Evolutionary conservation across 2,329 filamentous ascomycete genomes (phyloP).

Genomic region (Colletotrichum gigasporum): DNA sequence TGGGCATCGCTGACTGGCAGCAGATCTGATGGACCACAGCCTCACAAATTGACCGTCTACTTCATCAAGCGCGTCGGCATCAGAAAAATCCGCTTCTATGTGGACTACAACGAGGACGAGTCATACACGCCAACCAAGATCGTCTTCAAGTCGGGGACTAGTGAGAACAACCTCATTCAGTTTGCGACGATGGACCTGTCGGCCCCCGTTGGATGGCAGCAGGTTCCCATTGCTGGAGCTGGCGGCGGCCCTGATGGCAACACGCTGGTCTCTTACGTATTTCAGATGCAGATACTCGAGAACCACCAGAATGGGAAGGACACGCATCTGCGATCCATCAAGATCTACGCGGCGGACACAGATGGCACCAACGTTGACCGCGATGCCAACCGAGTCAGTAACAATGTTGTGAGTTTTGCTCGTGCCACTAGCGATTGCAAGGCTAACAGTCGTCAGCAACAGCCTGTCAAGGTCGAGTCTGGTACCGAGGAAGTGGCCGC

Average conservation of each 20-base stretch:
- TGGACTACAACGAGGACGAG: slow-evolving; percentile 94
- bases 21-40: slow-evolving; percentile 84
- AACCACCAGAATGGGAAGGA: slow-evolving; percentile 99
- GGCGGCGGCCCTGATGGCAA: slow-evolving; percentile 72
- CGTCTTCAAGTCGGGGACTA: slow-evolving; percentile 86
- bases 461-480: not conserved
- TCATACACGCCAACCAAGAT: slow-evolving; percentile 97
- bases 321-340: slow-evolving; percentile 93
- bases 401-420: not conserved
- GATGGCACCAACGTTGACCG: slow-evolving; percentile 51
- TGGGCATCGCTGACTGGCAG: not conserved
- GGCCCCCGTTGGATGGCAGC: slow-evolving; percentile 88
- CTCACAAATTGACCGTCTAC: slow-evolving; percentile 84
- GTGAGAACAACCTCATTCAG: slow-evolving; percentile 89
- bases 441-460: slow-evolving; percentile 26
- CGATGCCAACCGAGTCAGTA: slow-evolving; percentile 38
- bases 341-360: slow-evolving; percentile 75
- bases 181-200: slow-evolving; percentile 84
- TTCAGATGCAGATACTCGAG: slow-evolving; percentile 91
- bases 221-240: slow-evolving; percentile 71
- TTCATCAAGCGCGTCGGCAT: slow-evolving; percentile 87
- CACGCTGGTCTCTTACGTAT: slow-evolving; percentile 85
- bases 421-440: not conserved
- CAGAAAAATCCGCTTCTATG: slow-evolving; percentile 80
- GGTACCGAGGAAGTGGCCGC: slow-evolving; percentile 16